A percentile compares a stretch with the other conserved stretches of the same genome.
Evolutionary conservation across 2,329 filamentous ascomycete genomes (phyloP).

Genomic region (Ramularia endophylla): DNA sequence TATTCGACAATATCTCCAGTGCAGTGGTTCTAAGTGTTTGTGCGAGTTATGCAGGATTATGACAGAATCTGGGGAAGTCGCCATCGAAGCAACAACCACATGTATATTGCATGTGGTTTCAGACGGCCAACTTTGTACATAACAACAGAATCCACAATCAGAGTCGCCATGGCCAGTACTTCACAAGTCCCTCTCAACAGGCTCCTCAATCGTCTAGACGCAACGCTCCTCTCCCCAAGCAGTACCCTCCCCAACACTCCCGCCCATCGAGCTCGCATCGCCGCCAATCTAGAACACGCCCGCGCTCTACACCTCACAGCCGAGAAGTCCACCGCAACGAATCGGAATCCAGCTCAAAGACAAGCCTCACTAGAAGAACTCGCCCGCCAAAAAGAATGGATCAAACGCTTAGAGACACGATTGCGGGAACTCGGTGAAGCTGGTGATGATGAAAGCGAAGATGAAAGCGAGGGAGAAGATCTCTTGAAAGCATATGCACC

Average conservation of each 20-base stretch:
- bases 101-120: too few species aligned
- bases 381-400: conserved; percentile 56
- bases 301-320: conserved; percentile 62
- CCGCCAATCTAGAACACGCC: conserved; percentile 64
- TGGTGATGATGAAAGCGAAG: conserved; percentile 35
- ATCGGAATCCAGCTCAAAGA: conserved; percentile 55
- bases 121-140: too few species aligned
- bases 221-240: conserved; percentile 56
- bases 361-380: conserved; percentile 51
- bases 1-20: too few species aligned
- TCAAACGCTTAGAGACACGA: conserved; percentile 61
- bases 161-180: too few species aligned
- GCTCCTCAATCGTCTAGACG: conserved; percentile 60
- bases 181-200: conserved; percentile 47
- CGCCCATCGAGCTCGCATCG: conserved; percentile 59
- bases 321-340: conserved; percentile 60
- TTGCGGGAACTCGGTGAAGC: conserved; percentile 64
- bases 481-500: conserved; percentile 38
- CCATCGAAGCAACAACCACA: too few species aligned
- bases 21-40: too few species aligned
- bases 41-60: too few species aligned
- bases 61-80: too few species aligned
- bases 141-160: too few species aligned
- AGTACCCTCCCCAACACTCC: conserved; percentile 51
- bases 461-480: conserved; percentile 37